These are phyloP conservation scores for Xylaria curta DNA, from an alignment of 495 filamentous ascomycete genomes.

Conservation along the genomic window DNA sequence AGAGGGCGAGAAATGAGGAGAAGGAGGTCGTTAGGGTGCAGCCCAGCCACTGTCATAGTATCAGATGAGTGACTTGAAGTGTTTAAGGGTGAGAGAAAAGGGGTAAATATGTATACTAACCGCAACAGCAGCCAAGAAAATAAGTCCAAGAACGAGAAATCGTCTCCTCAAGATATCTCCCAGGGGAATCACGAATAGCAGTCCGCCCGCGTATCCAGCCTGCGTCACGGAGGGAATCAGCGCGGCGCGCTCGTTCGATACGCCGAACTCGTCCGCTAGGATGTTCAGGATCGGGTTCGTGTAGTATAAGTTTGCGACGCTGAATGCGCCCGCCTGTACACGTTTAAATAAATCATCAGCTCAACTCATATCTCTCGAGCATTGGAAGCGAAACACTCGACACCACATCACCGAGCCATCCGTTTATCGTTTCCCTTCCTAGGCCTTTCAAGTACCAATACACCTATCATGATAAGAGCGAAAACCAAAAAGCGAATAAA, in stretches of 20 bases:
- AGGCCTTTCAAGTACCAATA: not conserved
- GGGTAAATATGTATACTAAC: slow-evolving; percentile 43
- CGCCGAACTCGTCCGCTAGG: slow-evolving; percentile 65
- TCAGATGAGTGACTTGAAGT: slow-evolving; percentile 10
- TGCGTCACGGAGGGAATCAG: slow-evolving; percentile 79
- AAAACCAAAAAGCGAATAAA: not conserved
- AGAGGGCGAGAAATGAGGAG: slow-evolving; percentile 67
- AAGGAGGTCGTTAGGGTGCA: slow-evolving; percentile 74
- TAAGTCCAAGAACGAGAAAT: slow-evolving; percentile 70
- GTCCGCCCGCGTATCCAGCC: slow-evolving; percentile 77
- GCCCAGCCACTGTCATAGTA: slow-evolving; percentile 60
- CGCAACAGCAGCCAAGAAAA: slow-evolving; percentile 69
- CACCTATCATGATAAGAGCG: not conserved
- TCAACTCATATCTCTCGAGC: slow-evolving; percentile 11
- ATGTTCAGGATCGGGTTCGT: slow-evolving; percentile 72
- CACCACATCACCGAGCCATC: not conserved
- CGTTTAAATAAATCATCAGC: slow-evolving; percentile 21
- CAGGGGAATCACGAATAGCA: slow-evolving; percentile 78
- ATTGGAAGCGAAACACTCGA: not conserved
- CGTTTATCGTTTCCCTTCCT: not conserved
- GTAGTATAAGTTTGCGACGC: slow-evolving; percentile 78
- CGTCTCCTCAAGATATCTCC: slow-evolving; percentile 76
- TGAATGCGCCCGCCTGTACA: slow-evolving; percentile 45
- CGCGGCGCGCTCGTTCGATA: slow-evolving; percentile 62
- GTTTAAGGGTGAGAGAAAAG: not conserved